Base-by-base conservation (phyloP, 352 stramenopile species). In the Globisporangium mamillatum region DNA sequence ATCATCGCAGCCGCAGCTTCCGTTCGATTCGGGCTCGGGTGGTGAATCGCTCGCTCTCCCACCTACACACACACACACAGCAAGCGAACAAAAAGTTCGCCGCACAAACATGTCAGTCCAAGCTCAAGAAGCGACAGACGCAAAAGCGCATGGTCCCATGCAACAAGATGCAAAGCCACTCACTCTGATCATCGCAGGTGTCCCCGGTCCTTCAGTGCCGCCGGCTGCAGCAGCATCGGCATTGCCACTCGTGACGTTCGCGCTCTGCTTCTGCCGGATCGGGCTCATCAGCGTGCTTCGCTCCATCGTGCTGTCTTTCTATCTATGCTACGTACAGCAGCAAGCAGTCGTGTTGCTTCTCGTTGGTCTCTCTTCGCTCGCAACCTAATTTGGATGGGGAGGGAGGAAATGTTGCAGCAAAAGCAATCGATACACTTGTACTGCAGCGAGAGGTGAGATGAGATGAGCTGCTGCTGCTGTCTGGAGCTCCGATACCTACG, bases 1-100 rank as follows among this genome's bases (percentile, higher is more conserved):
- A 94, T 89, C 86, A 94, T 94, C 24, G 86, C 86, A 1, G 84
- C 80, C 2, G 86, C 86, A 18, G 86, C 86, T 67, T 94, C 86
- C 0, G 84, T 92, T 56, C 86, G 80, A 62, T 92, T 94, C 24
- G 86, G 86, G 70, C 84, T 92, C 25, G 86, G 86, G 64, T 93
- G 79, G 55, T 84, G 80, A 6, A 90, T 76, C n/a, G 75, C 72
- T 18, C 70, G 78, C 22, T 80, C 71, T 1, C 20, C 46, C 25
- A 65, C 16, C 71, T 75, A 24, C 10, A n/a, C 34, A 32, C 27
- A 54, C 10, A 5, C 27, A 54, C 10, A 5, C 16, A 12, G 14
- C 22, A 71, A n/a, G 56, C 16, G 62, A n/a, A 20, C 34, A 38
- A 52, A 25, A 8, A 34, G 3, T 20, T 20, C 29, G 18, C 16